Evolutionary conservation across 1,284 basidiomycete species (phyloP).

Genomic region (Wallemia mellicola): DNA sequence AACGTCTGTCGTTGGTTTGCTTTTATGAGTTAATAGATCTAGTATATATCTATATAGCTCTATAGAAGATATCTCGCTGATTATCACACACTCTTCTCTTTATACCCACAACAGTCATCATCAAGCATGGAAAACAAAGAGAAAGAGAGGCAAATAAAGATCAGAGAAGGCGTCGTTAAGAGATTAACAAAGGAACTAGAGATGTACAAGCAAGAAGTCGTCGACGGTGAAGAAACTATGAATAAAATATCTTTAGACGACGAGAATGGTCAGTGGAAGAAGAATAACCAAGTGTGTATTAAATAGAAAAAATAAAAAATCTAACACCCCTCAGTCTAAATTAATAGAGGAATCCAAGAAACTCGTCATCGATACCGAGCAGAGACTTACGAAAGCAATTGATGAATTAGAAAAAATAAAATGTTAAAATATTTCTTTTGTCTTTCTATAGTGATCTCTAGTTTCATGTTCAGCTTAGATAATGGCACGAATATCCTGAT

Average conservation of each 20-base stretch:
- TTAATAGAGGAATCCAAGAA: not conserved
- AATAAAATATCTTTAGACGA: no score
- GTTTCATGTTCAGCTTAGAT: not conserved
- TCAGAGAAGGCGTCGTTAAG: not conserved
- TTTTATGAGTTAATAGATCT: no score
- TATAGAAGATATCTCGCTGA: no score
- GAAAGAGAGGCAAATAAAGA: constrained; percentile 10
- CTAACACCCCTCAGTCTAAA: not conserved
- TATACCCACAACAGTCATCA: no score
- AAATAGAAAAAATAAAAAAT: not conserved
- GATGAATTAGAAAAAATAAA: not conserved
- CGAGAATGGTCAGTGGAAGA: not conserved
- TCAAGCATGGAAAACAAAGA: not conserved
- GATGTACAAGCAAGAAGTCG: not conserved
- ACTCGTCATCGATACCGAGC: not conserved
- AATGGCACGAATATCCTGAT: not conserved
- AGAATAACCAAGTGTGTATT: not conserved
- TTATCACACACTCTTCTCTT: no score
- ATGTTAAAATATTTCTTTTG: not conserved
- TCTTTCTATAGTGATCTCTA: not conserved
- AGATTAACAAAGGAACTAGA: not conserved
- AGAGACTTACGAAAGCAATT: not conserved
- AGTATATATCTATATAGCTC: no score
- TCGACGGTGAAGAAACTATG: no score
- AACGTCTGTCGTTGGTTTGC: no score